phyloP scores from a whole-genome alignment of 169 alveolate genomes.

The Cryptosporidium baileyi region DNA sequence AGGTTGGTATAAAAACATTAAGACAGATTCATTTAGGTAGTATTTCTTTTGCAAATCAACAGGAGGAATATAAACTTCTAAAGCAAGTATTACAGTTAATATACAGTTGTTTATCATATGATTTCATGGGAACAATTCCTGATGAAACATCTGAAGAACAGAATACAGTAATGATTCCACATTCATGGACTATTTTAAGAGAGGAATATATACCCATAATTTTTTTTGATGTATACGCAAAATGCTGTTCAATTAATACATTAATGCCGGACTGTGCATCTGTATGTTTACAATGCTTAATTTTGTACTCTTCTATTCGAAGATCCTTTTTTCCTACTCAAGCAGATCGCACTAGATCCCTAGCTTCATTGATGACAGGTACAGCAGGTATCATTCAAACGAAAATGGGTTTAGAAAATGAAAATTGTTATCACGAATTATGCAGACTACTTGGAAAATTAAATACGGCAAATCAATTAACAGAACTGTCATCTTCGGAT shows the following conservation, averaged over 20 bases:
- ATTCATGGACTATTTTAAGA: constrained; percentile 87
- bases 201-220: constrained; percentile 84
- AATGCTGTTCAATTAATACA: constrained; percentile 46
- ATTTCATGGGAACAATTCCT: constrained; percentile 92
- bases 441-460: constrained; percentile 90
- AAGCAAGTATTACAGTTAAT: constrained; percentile 89
- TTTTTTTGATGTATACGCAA: constrained; percentile 71
- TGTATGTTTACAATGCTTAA: constrained; percentile 85
- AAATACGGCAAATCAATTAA: constrained; percentile 88
- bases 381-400: constrained; percentile 84
- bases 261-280: constrained; percentile 83
- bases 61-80: constrained; percentile 81
- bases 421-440: constrained; percentile 89
- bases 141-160: constrained; percentile 94
- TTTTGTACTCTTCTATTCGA: constrained; percentile 85
- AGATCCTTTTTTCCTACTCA: constrained; percentile 89
- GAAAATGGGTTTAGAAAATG: constrained; percentile 87
- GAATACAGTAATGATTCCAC: constrained; percentile 92
- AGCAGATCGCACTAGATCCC: constrained; percentile 81
- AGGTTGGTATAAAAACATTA: constrained; percentile 79
- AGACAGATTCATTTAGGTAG: constrained; percentile 52
- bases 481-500: constrained; percentile 69
- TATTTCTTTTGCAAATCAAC: constrained; percentile 68
- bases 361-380: constrained; percentile 87
- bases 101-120: constrained; percentile 88